Evolutionary conservation across 345 rosid species (phyloP).

Genomic region (Lepidium aucheri): DNA sequence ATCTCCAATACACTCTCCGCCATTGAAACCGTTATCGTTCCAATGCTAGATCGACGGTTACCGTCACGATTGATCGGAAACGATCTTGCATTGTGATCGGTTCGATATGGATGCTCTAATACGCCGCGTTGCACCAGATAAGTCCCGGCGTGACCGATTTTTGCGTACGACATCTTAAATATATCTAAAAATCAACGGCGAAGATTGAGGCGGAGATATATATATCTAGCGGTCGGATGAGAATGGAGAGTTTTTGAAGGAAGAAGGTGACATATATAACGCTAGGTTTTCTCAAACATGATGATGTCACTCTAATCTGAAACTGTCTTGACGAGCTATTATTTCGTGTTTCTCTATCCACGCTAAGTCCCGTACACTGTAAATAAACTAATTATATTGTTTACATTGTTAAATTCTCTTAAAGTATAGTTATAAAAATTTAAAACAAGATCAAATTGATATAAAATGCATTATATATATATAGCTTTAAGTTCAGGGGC

Average conservation of each 20-base stretch:
- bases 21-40: conserved; percentile 19
- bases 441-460: too few relatives aligned
- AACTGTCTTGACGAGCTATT: too few relatives aligned
- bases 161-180: conserved; percentile 14
- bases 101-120: conserved; percentile 14
- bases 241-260: neutral
- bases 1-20: conserved; percentile 13
- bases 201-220: neutral
- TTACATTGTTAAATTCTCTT: too few relatives aligned
- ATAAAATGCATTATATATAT: too few relatives aligned
- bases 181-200: neutral
- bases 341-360: too few relatives aligned
- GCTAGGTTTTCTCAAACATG: neutral
- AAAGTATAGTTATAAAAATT: too few relatives aligned
- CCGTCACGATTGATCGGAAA: conserved; percentile 9
- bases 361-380: too few relatives aligned
- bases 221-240: conserved; percentile 15
- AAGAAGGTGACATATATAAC: neutral
- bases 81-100: conserved; percentile 15
- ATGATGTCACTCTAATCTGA: too few relatives aligned
- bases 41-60: neutral
- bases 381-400: too few relatives aligned
- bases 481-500: too few relatives aligned
- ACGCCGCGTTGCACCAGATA: conserved; percentile 27
- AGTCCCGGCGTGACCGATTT: conserved; percentile 20